phyloP scores from a whole-genome alignment of 768 basidiomycete species.

The Pisolithus marmoratus region DNA sequence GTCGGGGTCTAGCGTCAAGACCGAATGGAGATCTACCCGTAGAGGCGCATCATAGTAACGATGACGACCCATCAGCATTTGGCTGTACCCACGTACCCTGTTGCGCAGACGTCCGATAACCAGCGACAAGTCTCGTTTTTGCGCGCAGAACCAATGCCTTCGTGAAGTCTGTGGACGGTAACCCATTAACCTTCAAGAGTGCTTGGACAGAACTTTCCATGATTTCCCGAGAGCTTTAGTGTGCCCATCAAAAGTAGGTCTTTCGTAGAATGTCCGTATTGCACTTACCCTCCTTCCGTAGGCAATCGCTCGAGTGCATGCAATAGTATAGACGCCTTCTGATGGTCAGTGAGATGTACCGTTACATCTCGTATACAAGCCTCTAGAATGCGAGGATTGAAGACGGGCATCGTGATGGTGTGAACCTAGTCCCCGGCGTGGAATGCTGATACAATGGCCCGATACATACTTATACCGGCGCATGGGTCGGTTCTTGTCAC shows the following conservation, averaged over 20 bases:
- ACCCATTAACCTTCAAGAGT: slow-evolving; percentile 51
- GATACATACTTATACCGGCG: not conserved
- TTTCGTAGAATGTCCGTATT: slow-evolving; percentile 1
- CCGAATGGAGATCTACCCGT: slow-evolving; percentile 56
- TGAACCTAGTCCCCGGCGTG: not conserved
- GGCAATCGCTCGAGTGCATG: slow-evolving; percentile 82
- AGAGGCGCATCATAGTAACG: not conserved
- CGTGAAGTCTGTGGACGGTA: slow-evolving; percentile 45
- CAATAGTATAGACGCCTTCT: slow-evolving; percentile 67
- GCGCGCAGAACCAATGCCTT: slow-evolving; percentile 63
- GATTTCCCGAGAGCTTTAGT: slow-evolving; percentile 44
- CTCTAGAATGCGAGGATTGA: slow-evolving; percentile 74
- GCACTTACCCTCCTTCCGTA: slow-evolving; percentile 49
- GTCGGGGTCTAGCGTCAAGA: slow-evolving; percentile 57
- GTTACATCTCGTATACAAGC: slow-evolving; percentile 69
- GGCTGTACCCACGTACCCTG: slow-evolving; percentile 40
- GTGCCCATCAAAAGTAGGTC: slow-evolving; percentile 1
- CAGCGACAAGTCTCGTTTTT: slow-evolving; percentile 56
- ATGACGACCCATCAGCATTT: not conserved
- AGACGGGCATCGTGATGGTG: slow-evolving; percentile 45
- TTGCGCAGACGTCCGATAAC: slow-evolving; percentile 55
- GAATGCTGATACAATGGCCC: not conserved
- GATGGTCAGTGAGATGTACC: slow-evolving; percentile 49
- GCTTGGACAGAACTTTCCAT: slow-evolving; percentile 76
- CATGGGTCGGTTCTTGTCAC: not conserved